Conservation (phyloP, 495 filamentous ascomycete genomes). For the Tuber calosporum region DNA sequence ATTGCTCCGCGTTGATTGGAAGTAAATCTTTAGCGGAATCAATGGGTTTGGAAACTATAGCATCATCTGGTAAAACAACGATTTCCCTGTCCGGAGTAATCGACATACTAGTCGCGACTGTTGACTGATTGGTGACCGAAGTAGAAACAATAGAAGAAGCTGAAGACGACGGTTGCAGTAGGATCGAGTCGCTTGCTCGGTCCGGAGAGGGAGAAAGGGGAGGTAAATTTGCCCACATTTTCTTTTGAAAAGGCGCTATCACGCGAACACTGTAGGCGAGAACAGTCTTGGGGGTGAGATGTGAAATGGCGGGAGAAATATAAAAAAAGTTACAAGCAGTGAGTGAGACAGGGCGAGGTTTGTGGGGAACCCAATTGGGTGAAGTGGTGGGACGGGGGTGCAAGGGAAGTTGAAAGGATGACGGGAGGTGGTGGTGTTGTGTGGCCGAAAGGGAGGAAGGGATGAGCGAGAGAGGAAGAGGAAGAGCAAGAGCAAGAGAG, state of each 20-base stretch:
- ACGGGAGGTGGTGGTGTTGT: slow-evolving; percentile 21
- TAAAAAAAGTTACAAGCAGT: slow-evolving; percentile 17
- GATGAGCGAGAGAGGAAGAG: slow-evolving; percentile 31
- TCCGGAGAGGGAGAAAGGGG: slow-evolving; percentile 23
- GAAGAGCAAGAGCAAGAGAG: slow-evolving; percentile 30
- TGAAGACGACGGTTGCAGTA: slow-evolving; percentile 29
- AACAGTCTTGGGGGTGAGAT: slow-evolving; percentile 31
- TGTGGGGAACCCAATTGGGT: slow-evolving; percentile 31
- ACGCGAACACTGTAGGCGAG: slow-evolving; percentile 17
- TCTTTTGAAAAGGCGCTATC: not conserved
- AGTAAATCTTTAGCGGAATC: not conserved
- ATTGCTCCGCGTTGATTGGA: slow-evolving; percentile 2
- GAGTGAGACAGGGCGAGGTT: slow-evolving; percentile 23
- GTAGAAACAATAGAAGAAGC: slow-evolving; percentile 34
- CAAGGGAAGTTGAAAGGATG: slow-evolving; percentile 35
- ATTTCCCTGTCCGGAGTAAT: slow-evolving; percentile 30
- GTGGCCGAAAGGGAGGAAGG: slow-evolving; percentile 21
- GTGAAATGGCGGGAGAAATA: slow-evolving; percentile 29
- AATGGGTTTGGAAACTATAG: slow-evolving; percentile 1
- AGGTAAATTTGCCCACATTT: slow-evolving; percentile 26
- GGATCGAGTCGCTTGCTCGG: slow-evolving; percentile 25
- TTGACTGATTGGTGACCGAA: slow-evolving; percentile 37
- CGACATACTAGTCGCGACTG: slow-evolving; percentile 34
- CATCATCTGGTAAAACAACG: not conserved
- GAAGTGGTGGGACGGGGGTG: slow-evolving; percentile 34